These are phyloP conservation scores for Arthrobotrys sphaeroides DNA, from an alignment of 2,329 filamentous ascomycete species.

Conservation along the genomic window DNA sequence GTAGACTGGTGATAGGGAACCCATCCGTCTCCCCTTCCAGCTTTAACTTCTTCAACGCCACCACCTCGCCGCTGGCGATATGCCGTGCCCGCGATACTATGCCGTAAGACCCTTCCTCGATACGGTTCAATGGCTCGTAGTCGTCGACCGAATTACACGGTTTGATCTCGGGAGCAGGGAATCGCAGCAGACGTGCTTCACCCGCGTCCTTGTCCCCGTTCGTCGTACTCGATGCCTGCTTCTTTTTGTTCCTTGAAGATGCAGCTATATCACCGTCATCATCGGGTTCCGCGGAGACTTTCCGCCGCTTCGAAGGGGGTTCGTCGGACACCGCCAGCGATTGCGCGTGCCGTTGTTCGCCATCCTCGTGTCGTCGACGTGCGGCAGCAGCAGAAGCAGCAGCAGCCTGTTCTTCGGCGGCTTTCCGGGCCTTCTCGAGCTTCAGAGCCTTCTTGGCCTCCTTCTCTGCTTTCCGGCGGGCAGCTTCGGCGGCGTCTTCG, in stretches of 20 bases:
- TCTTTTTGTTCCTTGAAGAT: conserved; percentile 70
- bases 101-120: conserved; percentile 96
- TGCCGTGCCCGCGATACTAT: conserved; percentile 88
- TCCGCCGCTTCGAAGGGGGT: conserved; percentile 37
- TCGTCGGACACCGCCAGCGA: conserved; percentile 56
- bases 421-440: conserved; percentile 57
- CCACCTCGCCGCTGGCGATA: conserved; percentile 76
- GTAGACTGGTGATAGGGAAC: conserved; percentile 87
- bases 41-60: conserved; percentile 94
- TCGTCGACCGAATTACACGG: conserved; percentile 81
- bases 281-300: conserved; percentile 55
- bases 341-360: conserved; percentile 58
- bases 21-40: conserved; percentile 81
- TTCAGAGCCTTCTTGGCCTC: conserved; percentile 65
- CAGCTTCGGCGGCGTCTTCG: conserved; percentile 78
- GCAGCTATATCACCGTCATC: conserved; percentile 60
- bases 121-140: conserved; percentile 93
- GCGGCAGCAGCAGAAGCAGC: conserved; percentile 11
- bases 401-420: conserved; percentile 60
- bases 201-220: conserved; percentile 58
- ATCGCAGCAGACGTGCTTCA: conserved; percentile 73
- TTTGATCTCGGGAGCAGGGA: conserved; percentile 71
- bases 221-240: conserved; percentile 59
- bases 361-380: conserved; percentile 56
- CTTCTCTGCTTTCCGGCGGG: conserved; percentile 82